Evolutionary conservation across 2,329 filamentous ascomycete genomes (phyloP).

Genomic region (Penicillium capsulatum): DNA sequence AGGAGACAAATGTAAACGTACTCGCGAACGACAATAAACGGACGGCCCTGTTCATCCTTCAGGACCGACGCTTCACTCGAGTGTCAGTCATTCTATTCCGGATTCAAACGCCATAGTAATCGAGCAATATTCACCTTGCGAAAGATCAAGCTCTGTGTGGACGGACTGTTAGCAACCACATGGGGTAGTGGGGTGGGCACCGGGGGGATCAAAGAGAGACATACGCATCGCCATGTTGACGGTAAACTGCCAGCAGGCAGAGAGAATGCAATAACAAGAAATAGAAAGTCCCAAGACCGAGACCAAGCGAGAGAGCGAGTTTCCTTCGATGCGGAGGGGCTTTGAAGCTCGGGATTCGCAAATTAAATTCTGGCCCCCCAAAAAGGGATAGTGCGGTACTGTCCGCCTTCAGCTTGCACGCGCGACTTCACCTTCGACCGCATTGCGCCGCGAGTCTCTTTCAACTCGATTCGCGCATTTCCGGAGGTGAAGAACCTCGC

Average conservation of each 20-base stretch:
- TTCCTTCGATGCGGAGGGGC: constrained; percentile 22
- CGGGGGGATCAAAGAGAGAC: constrained; percentile 17
- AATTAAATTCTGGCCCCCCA: constrained; percentile 38
- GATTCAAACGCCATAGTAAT: constrained; percentile 20
- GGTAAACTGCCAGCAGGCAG: constrained; percentile 34
- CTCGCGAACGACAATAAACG: constrained; percentile 98
- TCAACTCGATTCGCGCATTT: constrained; percentile 1
- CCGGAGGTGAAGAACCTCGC: constrained; percentile 6
- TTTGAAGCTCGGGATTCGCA: constrained; percentile 33
- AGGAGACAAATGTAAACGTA: constrained; percentile 49
- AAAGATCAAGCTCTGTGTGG: constrained; percentile 45
- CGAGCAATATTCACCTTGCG: constrained; percentile 37
- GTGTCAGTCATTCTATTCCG: constrained; percentile 19
- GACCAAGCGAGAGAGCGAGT: constrained; percentile 4
- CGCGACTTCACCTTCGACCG: constrained; percentile 23
- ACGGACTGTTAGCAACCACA: constrained; percentile 26
- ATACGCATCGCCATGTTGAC: constrained; percentile 49
- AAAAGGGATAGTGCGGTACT: constrained; percentile 33
- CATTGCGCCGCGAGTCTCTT: constrained; percentile 3
- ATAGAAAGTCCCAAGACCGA: constrained; percentile 6
- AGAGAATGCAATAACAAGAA: constrained; percentile 11
- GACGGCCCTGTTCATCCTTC: constrained; percentile 95
- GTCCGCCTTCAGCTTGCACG: constrained; percentile 26
- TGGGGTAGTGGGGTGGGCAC: constrained; percentile 20
- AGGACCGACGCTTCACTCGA: constrained; percentile 61